Evolutionary conservation across 495 filamentous ascomycete species (phyloP).

Genomic region (Daldinia grandis): DNA sequence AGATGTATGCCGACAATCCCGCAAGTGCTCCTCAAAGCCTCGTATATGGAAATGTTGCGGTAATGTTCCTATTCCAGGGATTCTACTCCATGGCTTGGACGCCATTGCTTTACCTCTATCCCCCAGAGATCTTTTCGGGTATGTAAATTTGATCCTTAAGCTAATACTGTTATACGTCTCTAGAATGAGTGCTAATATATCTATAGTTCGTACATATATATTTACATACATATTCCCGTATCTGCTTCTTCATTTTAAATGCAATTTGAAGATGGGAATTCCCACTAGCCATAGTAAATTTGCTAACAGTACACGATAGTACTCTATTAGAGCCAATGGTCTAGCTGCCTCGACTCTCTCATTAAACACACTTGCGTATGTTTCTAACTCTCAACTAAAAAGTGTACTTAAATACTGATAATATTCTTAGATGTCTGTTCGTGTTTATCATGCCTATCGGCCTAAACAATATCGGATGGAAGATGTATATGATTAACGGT

Average conservation of each 20-base stretch:
- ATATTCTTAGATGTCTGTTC: slow-evolving; percentile 45
- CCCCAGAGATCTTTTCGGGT: slow-evolving; percentile 45
- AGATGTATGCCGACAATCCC: slow-evolving; percentile 56
- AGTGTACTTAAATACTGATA: background rate
- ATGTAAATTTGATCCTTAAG: background rate
- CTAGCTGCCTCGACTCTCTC: background rate
- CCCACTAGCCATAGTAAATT: background rate
- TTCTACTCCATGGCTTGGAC: slow-evolving; percentile 61
- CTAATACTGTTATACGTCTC: background rate
- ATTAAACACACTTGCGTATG: background rate
- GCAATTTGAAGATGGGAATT: background rate
- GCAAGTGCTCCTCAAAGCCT: slow-evolving; percentile 44
- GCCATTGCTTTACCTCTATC: slow-evolving; percentile 60
- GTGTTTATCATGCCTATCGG: slow-evolving; percentile 61
- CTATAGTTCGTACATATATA: background rate
- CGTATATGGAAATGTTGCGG: slow-evolving; percentile 53
- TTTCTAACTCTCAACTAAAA: background rate
- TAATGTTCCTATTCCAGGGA: slow-evolving; percentile 59
- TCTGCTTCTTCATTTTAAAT: background rate
- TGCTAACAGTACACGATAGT: background rate
- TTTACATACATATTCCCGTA: background rate
- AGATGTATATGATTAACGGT: slow-evolving; percentile 49
- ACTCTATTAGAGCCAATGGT: background rate
- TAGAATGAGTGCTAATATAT: background rate
- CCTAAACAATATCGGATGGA: slow-evolving; percentile 48